Conservation (phyloP, 2,329 filamentous ascomycete genomes). For the Epichloe uncinata region DNA sequence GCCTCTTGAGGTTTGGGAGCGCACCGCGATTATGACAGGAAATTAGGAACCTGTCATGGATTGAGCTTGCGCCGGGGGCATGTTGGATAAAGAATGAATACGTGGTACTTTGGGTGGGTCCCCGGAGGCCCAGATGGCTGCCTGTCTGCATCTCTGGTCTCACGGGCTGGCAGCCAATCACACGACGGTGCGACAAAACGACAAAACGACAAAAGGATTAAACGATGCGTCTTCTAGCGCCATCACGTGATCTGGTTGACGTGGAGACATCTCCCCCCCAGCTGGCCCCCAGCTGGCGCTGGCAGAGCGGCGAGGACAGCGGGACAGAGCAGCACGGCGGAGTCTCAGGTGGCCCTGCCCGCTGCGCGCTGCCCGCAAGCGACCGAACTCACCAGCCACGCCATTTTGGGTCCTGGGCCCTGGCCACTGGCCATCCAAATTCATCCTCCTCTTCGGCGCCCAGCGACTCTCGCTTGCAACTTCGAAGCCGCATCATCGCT, state of each 20-base stretch:
- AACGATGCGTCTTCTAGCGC: background rate
- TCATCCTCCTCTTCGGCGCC: background rate
- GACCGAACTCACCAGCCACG: slow-evolving; percentile 23
- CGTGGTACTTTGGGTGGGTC: slow-evolving; percentile 5
- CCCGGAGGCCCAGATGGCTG: background rate
- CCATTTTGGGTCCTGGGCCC: slow-evolving; percentile 17
- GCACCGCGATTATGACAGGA: background rate
- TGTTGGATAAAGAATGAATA: background rate
- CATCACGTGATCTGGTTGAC: slow-evolving; percentile 3
- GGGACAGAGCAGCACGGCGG: background rate
- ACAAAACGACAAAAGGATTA: too few relatives aligned
- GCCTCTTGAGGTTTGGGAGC: background rate
- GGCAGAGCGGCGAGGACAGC: too few relatives aligned
- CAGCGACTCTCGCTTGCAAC: slow-evolving; percentile 2
- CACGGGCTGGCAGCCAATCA: background rate
- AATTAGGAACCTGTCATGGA: background rate
- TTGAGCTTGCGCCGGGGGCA: slow-evolving; percentile 1
- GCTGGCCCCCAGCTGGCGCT: too few relatives aligned
- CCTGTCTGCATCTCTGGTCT: background rate
- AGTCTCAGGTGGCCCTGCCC: background rate
- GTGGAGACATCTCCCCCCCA: slow-evolving; percentile 1
- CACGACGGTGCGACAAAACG: background rate
- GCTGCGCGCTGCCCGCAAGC: background rate
- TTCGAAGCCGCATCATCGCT: slow-evolving; percentile 9
- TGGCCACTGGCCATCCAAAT: background rate